Evolutionary conservation across 495 filamentous ascomycete species (phyloP).

Genomic region (Neurospora sp.): DNA sequence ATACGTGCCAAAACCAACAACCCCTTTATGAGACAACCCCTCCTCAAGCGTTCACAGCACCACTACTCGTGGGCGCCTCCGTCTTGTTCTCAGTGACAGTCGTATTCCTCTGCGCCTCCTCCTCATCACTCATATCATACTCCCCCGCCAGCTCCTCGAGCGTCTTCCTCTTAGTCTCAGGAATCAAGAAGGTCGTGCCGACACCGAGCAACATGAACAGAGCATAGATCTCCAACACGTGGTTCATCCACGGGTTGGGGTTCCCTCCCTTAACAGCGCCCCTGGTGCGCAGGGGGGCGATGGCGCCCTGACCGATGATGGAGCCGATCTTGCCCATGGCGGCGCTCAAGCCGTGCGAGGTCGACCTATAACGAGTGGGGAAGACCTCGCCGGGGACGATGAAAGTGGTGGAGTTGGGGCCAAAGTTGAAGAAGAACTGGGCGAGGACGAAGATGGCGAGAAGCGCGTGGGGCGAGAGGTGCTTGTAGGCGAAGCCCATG

Average conservation of each 20-base stretch:
- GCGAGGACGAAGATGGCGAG: slow-evolving; percentile 69
- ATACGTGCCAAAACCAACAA: background rate
- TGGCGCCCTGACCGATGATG: slow-evolving; percentile 46
- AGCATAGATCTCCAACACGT: slow-evolving; percentile 72
- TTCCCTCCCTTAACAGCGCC: slow-evolving; percentile 29
- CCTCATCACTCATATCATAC: slow-evolving; percentile 14
- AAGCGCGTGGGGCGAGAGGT: slow-evolving; percentile 40
- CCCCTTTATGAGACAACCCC: background rate
- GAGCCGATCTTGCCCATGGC: slow-evolving; percentile 52
- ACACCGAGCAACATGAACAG: slow-evolving; percentile 69
- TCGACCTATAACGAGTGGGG: slow-evolving; percentile 77
- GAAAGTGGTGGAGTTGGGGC: slow-evolving; percentile 84
- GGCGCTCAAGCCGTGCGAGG: slow-evolving; percentile 77
- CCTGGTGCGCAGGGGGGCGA: slow-evolving; percentile 39
- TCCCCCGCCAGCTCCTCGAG: slow-evolving; percentile 50
- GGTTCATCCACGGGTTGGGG: slow-evolving; percentile 59
- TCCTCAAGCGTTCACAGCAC: background rate
- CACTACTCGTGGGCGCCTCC: background rate
- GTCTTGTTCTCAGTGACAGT: background rate
- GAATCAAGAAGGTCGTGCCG: slow-evolving; percentile 56
- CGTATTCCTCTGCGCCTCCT: background rate
- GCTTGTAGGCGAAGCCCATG: slow-evolving; percentile 60
- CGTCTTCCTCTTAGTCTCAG: slow-evolving; percentile 67
- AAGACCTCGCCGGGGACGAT: slow-evolving; percentile 86
- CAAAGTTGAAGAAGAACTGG: slow-evolving; percentile 63